phyloP scores from a whole-genome alignment of 2,329 filamentous ascomycete genomes.

The Colletotrichum spinosum region DNA sequence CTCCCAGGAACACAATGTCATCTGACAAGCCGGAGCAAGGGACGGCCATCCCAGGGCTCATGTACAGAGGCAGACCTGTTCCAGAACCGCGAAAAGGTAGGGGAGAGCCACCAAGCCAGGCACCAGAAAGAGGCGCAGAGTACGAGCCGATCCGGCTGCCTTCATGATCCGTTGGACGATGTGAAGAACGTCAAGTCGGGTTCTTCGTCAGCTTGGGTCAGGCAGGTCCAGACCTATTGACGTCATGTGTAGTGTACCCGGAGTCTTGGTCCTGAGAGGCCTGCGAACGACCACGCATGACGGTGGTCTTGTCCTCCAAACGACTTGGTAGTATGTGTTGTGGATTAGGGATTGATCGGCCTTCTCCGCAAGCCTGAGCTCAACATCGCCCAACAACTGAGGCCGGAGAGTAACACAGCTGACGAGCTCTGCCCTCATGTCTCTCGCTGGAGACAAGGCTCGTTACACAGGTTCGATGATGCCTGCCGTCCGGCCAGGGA shows the following conservation, averaged over 20 bases:
- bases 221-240: background rate
- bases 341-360: slow-evolving; percentile 15
- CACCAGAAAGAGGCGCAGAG: slow-evolving; percentile 24
- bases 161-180: slow-evolving; percentile 14
- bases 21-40: slow-evolving; percentile 26
- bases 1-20: slow-evolving; percentile 32
- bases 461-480: slow-evolving; percentile 27
- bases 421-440: slow-evolving; percentile 15
- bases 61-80: background rate
- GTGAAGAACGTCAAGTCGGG: background rate
- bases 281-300: slow-evolving; percentile 11
- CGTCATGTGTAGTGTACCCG: background rate
- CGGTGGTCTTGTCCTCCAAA: slow-evolving; percentile 17
- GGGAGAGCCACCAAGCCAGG: slow-evolving; percentile 16
- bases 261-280: slow-evolving; percentile 1
- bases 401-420: slow-evolving; percentile 21
- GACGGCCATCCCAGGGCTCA: slow-evolving; percentile 1
- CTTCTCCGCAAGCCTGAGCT: slow-evolving; percentile 13
- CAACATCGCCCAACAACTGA: slow-evolving; percentile 14
- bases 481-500: slow-evolving; percentile 12
- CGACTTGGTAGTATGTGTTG: background rate
- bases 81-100: background rate
- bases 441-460: slow-evolving; percentile 6
- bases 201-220: no score
- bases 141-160: slow-evolving; percentile 32